Evolutionary conservation across 2,329 filamentous ascomycete species (phyloP).

Genomic region (Aspergillus jensenii): DNA sequence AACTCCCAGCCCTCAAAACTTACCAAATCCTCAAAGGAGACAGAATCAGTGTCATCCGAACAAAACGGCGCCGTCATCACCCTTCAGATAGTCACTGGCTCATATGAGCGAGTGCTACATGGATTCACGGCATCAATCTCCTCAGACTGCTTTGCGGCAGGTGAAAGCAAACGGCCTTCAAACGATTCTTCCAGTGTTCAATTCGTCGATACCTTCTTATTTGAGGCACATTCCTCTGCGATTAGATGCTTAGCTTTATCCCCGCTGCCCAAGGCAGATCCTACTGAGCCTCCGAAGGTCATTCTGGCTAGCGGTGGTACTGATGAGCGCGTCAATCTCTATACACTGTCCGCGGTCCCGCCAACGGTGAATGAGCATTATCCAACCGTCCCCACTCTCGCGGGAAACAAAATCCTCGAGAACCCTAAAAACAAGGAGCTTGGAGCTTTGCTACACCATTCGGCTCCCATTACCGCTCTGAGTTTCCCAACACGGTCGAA

Average conservation of each 20-base stretch:
- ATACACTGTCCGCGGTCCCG: slow-evolving; percentile 75
- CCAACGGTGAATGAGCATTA: slow-evolving; percentile 57
- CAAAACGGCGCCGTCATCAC: slow-evolving; percentile 47
- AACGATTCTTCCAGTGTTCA: slow-evolving; percentile 47
- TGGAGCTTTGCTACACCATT: slow-evolving; percentile 82
- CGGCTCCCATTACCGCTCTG: slow-evolving; percentile 75
- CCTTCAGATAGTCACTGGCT: slow-evolving; percentile 89
- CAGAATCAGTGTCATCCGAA: slow-evolving; percentile 16
- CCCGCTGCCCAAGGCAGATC: slow-evolving; percentile 60
- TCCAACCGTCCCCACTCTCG: slow-evolving; percentile 64
- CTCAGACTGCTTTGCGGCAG: slow-evolving; percentile 24
- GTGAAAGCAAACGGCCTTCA: slow-evolving; percentile 23
- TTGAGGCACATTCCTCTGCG: slow-evolving; percentile 87
- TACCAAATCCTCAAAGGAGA: slow-evolving; percentile 30
- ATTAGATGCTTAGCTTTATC: slow-evolving; percentile 88
- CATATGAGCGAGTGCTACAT: slow-evolving; percentile 90
- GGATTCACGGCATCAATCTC: slow-evolving; percentile 78
- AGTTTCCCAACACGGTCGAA: slow-evolving; percentile 84
- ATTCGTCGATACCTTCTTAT: slow-evolving; percentile 92
- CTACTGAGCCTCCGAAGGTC: slow-evolving; percentile 68
- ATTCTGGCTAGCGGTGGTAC: slow-evolving; percentile 88
- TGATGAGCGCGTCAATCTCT: slow-evolving; percentile 93
- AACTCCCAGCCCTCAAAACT: slow-evolving; percentile 32
- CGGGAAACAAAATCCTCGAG: slow-evolving; percentile 73
- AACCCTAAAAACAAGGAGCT: slow-evolving; percentile 86